These are phyloP conservation scores for Yarrowia osloensis DNA, from an alignment of 805 yeast genomes.

Conservation along the genomic window DNA sequence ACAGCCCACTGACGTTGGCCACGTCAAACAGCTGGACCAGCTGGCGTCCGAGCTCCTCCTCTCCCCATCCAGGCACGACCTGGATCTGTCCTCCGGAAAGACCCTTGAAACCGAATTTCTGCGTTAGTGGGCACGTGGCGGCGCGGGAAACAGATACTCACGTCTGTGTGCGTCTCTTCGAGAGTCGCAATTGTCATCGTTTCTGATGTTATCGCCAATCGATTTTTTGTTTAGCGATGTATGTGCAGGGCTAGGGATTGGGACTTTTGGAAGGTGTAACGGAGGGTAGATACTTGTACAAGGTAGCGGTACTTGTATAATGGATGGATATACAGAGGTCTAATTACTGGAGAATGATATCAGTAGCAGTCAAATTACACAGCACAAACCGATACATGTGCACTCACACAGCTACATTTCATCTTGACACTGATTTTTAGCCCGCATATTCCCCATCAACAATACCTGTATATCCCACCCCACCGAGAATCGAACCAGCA, in stretches of 20 bases:
- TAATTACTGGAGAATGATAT: no score
- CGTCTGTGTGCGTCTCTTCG: slow-evolving; percentile 33
- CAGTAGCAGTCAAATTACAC: no score
- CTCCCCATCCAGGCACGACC: slow-evolving; percentile 15
- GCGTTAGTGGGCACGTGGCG: background rate
- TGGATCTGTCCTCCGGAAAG: slow-evolving; percentile 16
- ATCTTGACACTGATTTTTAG: no score
- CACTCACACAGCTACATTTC: no score
- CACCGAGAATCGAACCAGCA: slow-evolving; percentile 2
- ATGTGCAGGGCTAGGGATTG: background rate
- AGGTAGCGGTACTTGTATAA: no score
- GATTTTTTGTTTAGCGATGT: slow-evolving; percentile 26
- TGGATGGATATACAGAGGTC: no score
- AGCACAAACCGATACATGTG: no score
- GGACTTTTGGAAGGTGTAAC: background rate
- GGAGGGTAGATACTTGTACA: no score
- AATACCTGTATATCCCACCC: no score
- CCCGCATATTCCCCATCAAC: no score
- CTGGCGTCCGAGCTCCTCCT: slow-evolving; percentile 18
- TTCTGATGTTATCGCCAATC: background rate
- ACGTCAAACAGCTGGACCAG: slow-evolving; percentile 36
- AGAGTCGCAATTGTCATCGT: slow-evolving; percentile 24
- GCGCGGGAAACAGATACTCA: slow-evolving; percentile 11
- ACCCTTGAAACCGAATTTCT: slow-evolving; percentile 37
- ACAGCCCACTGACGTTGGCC: slow-evolving; percentile 36